Conservation (phyloP, 2,329 filamentous ascomycete species). For the Fusarium oxysporum region DNA sequence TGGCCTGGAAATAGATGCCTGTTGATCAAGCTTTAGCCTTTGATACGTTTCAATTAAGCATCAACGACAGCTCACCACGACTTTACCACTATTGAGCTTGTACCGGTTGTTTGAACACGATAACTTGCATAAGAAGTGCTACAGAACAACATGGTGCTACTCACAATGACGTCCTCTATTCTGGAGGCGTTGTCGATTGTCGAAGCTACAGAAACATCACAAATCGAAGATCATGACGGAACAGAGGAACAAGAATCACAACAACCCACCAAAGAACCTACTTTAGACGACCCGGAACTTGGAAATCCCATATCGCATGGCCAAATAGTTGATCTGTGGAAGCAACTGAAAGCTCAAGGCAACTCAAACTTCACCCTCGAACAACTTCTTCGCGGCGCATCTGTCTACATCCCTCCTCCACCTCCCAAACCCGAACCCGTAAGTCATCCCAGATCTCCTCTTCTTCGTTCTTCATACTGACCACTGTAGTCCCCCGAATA, state of each 20-base stretch:
- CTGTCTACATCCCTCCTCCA: constrained; percentile 82
- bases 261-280: constrained; percentile 60
- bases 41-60: neutral
- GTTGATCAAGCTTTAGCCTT: constrained; percentile 1
- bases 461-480: neutral
- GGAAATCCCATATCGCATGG: constrained; percentile 79
- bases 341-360: constrained; percentile 56
- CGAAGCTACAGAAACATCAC: constrained; percentile 23
- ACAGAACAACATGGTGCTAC: constrained; percentile 71
- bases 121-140: fast-evolving
- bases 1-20: constrained; percentile 26
- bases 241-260: constrained; percentile 16
- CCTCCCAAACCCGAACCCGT: constrained; percentile 82
- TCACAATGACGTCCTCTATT: constrained; percentile 79
- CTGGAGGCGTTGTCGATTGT: constrained; percentile 68
- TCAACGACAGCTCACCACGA: neutral
- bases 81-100: neutral
- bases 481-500: constrained; percentile 77
- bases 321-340: constrained; percentile 74
- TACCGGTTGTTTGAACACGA: fast-evolving
- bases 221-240: constrained; percentile 30
- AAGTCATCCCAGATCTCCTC: constrained; percentile 52
- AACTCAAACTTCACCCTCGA: constrained; percentile 67
- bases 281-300: constrained; percentile 60
- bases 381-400: constrained; percentile 76